These are phyloP conservation scores for Fusarium sterilihyphosum DNA, from an alignment of 2,329 filamentous ascomycete genomes.

Conservation along the genomic window DNA sequence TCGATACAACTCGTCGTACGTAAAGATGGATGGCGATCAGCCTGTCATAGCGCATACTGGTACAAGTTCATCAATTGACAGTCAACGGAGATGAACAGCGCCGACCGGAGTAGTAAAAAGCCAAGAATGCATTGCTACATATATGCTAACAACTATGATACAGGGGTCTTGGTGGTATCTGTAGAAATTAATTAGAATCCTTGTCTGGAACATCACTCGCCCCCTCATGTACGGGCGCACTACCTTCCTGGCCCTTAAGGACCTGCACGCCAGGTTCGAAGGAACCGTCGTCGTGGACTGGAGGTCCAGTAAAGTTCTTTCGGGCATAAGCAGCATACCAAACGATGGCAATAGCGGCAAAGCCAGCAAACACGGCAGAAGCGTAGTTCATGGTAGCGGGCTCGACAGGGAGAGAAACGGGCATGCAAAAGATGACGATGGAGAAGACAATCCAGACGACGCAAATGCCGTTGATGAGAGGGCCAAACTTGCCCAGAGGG, in stretches of 20 bases:
- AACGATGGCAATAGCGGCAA: conserved; percentile 65
- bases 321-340: conserved; percentile 73
- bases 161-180: conserved; percentile 9
- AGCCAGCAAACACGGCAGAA: conserved; percentile 71
- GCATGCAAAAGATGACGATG: conserved; percentile 81
- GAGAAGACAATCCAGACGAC: conserved; percentile 77
- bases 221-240: conserved; percentile 3
- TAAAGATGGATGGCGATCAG: too few relatives aligned
- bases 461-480: conserved; percentile 72
- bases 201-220: conserved; percentile 24
- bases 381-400: conserved; percentile 73
- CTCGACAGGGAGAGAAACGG: conserved; percentile 66
- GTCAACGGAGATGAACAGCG: background rate
- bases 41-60: background rate
- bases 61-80: background rate
- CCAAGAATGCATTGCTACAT: conserved; percentile 17
- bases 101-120: background rate
- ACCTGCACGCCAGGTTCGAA: conserved; percentile 35
- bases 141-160: conserved; percentile 16
- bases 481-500: conserved; percentile 75
- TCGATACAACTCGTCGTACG: background rate
- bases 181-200: conserved; percentile 20
- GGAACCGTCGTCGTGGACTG: conserved; percentile 11
- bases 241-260: conserved; percentile 24
- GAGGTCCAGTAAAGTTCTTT: conserved; percentile 71